These are phyloP conservation scores for Chlorella vulgaris DNA, from an alignment of 139 green algal species.

Conservation along the genomic window DNA sequence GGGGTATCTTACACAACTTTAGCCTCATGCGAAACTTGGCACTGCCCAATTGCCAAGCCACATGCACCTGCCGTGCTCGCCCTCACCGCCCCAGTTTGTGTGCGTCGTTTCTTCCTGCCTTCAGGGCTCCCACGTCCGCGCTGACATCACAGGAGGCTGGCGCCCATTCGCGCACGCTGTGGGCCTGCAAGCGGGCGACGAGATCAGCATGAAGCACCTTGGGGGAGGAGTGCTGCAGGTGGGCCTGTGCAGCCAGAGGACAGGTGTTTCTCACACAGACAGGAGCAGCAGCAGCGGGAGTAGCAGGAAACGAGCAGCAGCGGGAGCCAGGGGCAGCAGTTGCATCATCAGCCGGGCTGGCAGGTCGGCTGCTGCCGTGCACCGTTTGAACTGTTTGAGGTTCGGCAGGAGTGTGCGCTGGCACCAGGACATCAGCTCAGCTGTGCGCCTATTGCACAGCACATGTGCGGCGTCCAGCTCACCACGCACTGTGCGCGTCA, in stretches of 20 bases:
- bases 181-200: slow-evolving; percentile 2
- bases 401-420: too few relatives aligned
- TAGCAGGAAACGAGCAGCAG: too few relatives aligned
- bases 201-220: neutral
- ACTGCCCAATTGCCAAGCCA: too few relatives aligned
- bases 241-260: neutral
- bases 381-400: too few relatives aligned
- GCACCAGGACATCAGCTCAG: too few relatives aligned
- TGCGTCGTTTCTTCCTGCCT: neutral
- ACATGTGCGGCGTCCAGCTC: too few relatives aligned
- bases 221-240: neutral
- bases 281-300: neutral
- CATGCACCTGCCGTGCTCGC: neutral
- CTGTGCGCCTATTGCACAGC: too few relatives aligned
- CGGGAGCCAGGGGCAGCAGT: neutral
- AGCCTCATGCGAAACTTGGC: too few relatives aligned
- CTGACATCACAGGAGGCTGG: slow-evolving; percentile 9
- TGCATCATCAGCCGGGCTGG: neutral
- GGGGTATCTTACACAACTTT: too few relatives aligned
- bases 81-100: too few relatives aligned
- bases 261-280: neutral
- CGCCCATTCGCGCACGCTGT: neutral
- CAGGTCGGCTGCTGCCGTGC: neutral
- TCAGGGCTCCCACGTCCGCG: neutral
- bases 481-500: neutral